Base-by-base conservation (phyloP, 2,329 filamentous ascomycete species). In the Calonectria pteridis region DNA sequence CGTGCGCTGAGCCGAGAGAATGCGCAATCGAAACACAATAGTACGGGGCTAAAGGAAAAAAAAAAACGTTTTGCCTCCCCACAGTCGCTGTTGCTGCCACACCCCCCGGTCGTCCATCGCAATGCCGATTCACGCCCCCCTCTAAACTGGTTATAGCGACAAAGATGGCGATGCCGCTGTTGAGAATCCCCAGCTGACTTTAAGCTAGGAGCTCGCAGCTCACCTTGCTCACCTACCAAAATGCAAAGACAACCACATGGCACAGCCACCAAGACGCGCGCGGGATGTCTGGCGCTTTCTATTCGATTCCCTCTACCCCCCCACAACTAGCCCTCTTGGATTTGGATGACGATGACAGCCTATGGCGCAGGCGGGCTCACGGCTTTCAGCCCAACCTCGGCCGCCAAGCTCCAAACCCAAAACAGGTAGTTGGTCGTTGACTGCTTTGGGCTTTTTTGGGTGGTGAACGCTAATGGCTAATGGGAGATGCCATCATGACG, bases 181-280 rank as follows among this genome's bases (percentile, higher is more conserved):
- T 46, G 43, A 46, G 43, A 23, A 59, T 71, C 65, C 63, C 72
- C 74, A 72, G 66, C 64, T 67, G 67, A 46, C 55, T 28, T 53
- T 53, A 53, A 68, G 43, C n/a, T 64, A 40, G 67, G 58, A 59
- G 37, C 35, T 16, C 14, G 23, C 67, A 70, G 71, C 49, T 46
- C 43, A 74, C 49, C 53, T 20, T 69, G 71, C 49, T 46, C 43
- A 74, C 49, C 53, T 20, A 50, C 49, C 55, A 40, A 64, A 64
- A 73, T 23, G 71, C 55, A 67, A 59, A 68, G 55, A 40, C 28
- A 65, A 59, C 29, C 49, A 35, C 69, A 75, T 71, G 43, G 58
- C 55, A 66, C 63, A 68, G 70, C 74, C 69, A 79, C 72, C 58
- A 37, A 77, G 77, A 78, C 65, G 69, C 75, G 49, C 53, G 55